phyloP scores from a whole-genome alignment of 1,284 basidiomycete genomes.

The Boletus mariae region DNA sequence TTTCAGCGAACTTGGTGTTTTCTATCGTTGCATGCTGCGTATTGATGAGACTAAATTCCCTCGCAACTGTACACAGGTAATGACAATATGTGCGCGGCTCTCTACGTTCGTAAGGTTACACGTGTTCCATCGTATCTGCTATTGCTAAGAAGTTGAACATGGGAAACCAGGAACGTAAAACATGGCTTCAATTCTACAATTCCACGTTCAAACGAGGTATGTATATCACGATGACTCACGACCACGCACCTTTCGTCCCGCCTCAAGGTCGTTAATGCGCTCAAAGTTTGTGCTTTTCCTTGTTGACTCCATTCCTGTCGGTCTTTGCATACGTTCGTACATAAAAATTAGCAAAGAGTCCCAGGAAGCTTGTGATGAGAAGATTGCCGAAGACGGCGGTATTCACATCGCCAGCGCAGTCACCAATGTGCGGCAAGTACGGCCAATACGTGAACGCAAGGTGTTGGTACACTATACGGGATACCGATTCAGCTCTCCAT shows the following conservation, averaged over 20 bases:
- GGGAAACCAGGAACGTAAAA: neutral
- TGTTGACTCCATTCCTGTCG: neutral
- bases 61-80: neutral
- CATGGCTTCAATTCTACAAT: neutral
- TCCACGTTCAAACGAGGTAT: no score
- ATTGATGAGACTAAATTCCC: neutral
- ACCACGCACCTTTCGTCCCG: conserved; percentile 3
- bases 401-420: conserved; percentile 83
- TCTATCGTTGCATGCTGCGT: neutral
- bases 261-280: neutral
- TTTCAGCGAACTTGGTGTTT: neutral
- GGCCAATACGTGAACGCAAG: conserved; percentile 65
- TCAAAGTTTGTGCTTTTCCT: neutral
- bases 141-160: neutral
- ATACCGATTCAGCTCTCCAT: conserved; percentile 5
- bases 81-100: neutral
- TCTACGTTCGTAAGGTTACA: neutral
- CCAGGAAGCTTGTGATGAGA: conserved; percentile 84
- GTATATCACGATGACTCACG: neutral
- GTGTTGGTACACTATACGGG: conserved; percentile 73
- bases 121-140: neutral
- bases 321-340: conserved; percentile 71
- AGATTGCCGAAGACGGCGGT: conserved; percentile 85
- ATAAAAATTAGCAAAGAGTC: conserved; percentile 88
- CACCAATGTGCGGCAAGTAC: conserved; percentile 63